phyloP scores from a whole-genome alignment of 2,329 filamentous ascomycete genomes.

The Cordyceps farinosa region DNA sequence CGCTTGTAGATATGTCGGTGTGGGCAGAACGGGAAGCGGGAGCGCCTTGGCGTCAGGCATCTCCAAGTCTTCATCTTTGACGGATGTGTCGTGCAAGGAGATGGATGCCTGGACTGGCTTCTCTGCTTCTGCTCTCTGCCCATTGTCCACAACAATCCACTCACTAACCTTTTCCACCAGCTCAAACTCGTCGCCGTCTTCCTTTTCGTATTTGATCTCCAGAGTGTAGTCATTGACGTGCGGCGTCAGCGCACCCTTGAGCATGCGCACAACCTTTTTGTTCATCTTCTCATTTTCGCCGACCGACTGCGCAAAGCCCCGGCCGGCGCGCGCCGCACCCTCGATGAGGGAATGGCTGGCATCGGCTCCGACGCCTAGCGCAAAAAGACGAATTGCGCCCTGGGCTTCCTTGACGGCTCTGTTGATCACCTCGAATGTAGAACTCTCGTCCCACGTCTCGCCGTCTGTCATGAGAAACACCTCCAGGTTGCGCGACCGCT shows the following conservation, averaged over 20 bases:
- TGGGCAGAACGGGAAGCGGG: constrained; percentile 48
- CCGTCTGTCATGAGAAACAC: constrained; percentile 57
- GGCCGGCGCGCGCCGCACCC: constrained; percentile 51
- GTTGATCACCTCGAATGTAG: constrained; percentile 45
- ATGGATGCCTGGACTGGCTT: constrained; percentile 34
- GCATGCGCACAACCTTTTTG: constrained; percentile 67
- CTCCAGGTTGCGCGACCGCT: constrained; percentile 47
- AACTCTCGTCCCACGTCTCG: constrained; percentile 46
- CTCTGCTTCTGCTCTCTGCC: constrained; percentile 21
- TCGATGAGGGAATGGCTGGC: constrained; percentile 53
- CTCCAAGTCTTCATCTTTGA: constrained; percentile 40
- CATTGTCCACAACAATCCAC: constrained; percentile 38
- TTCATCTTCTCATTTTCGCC: constrained; percentile 62
- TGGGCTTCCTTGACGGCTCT: constrained; percentile 36
- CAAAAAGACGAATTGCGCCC: constrained; percentile 49
- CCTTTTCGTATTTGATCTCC: constrained; percentile 54
- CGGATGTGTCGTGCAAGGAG: constrained; percentile 56
- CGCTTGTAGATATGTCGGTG: constrained; percentile 60
- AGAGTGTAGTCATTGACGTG: constrained; percentile 63
- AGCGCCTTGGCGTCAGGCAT: constrained; percentile 29
- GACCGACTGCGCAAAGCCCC: constrained; percentile 61
- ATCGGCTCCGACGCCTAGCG: constrained; percentile 49
- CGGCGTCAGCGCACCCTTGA: constrained; percentile 65
- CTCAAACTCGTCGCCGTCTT: constrained; percentile 54
- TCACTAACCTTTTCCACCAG: constrained; percentile 57